A percentile compares a stretch with the other conserved stretches of the same genome.
These are phyloP conservation scores for Phytophthora nicotianae DNA, from an alignment of 352 stramenopile species.

Conservation along the genomic window DNA sequence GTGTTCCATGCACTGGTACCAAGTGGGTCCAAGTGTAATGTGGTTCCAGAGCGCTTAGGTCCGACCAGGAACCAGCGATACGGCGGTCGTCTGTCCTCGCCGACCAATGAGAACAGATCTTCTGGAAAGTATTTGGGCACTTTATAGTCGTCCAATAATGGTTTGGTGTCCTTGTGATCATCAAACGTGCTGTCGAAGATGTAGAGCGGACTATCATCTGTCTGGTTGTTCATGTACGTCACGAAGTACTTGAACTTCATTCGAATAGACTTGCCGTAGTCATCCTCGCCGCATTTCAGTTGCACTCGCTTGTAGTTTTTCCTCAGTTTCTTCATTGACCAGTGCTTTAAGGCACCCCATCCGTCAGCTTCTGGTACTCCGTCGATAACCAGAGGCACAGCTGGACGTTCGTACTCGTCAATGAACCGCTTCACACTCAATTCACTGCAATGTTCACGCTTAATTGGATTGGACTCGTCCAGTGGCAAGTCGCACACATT, in stretches of 20 bases:
- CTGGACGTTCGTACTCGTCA: conserved; percentile 80
- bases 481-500: conserved; percentile 79
- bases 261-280: conserved; percentile 75
- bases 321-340: conserved; percentile 76
- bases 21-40: conserved; percentile 96
- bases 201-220: conserved; percentile 94
- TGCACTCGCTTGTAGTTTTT: conserved; percentile 80
- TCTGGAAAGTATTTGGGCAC: conserved; percentile 84
- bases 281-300: conserved; percentile 85
- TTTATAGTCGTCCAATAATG: conserved; percentile 74
- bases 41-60: conserved; percentile 91
- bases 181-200: conserved; percentile 98
- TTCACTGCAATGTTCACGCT: conserved; percentile 75
- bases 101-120: conserved; percentile 85
- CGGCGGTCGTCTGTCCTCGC: conserved; percentile 88
- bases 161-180: conserved; percentile 78
- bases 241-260: conserved; percentile 88
- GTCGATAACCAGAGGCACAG: conserved; percentile 81
- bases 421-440: conserved; percentile 85
- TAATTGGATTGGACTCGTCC: conserved; percentile 67
- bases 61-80: conserved; percentile 97
- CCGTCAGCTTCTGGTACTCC: conserved; percentile 80
- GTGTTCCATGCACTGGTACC: conserved; percentile 97
- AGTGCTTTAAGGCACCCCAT: conserved; percentile 75
- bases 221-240: conserved; percentile 74